Base-by-base conservation (phyloP, 2,329 filamentous ascomycete genomes). In the Aspergillus brunneoviolaceus region DNA sequence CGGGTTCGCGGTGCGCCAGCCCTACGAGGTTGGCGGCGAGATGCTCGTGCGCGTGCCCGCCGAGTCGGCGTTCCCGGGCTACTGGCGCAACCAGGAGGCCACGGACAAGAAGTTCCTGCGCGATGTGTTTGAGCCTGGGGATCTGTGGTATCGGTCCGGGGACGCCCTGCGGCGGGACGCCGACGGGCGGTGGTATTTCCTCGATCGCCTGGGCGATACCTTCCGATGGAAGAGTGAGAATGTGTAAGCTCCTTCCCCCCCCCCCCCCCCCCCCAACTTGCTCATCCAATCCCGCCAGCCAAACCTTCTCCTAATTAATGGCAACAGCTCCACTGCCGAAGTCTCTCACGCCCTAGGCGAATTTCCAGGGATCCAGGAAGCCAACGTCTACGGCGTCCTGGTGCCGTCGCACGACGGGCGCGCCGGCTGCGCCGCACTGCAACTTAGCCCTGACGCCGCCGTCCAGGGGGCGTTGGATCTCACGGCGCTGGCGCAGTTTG, bases 141-240 rank as follows among this genome's bases (percentile, higher is more conserved):
- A 92, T 70, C 75, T 85, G 6, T 92, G 84, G 70, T 91, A 88
- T 69, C 82, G 88, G 4, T 86, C 84, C 0, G 89, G 89, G 4
- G 89, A 92, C 71, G 84, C 89, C 0, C 71, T 91, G 45, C 77
- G 85, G 3, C 79, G 84, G 21, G 84, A 88, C 62, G 64, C 64
- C 2, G 87, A 91, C 55, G 88, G 88, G 0, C 79, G 86, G 10
- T 88, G 86, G 84, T 90, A 82, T 74, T 92, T 91, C 72, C 74
- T 88, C 42, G 89, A 92, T 65, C 79, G 87, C 4, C 80, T 91
- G 1, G 89, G 89, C 1, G 89, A 92, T 72, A 91, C 89, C 0
- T 92, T 88, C 74, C 82, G 89, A 33, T 91, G 89, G 89, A 91
- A 90, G 73, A 84, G 84, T 55, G 86, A 89, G 74, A 89, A 89